A percentile compares a stretch with the other conserved stretches of the same genome.
Evolutionary conservation across 2,329 filamentous ascomycete species (phyloP).

Genomic region (Aspergillus sp.): DNA sequence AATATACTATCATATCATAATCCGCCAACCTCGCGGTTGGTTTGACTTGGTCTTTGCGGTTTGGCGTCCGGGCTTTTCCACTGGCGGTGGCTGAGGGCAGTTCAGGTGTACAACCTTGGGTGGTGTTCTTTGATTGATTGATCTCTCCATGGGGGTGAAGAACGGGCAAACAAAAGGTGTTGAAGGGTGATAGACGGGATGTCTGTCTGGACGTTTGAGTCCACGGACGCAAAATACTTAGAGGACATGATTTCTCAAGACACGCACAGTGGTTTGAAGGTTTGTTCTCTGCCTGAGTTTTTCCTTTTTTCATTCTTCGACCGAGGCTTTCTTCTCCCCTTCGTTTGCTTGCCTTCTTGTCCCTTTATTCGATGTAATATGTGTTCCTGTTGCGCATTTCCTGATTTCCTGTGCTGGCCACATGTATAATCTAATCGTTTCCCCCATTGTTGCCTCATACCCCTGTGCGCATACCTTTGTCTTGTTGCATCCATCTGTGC

Average conservation of each 20-base stretch:
- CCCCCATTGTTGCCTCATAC: slow-evolving; percentile 35
- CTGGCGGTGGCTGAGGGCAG: slow-evolving; percentile 19
- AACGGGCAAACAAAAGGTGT: slow-evolving; percentile 7
- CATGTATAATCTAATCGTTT: slow-evolving; percentile 40
- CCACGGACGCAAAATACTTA: slow-evolving; percentile 19
- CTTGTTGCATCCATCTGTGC: slow-evolving; percentile 15
- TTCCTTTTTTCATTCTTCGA: slow-evolving; percentile 20
- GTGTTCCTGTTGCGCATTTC: slow-evolving; percentile 20
- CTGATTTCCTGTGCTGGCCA: slow-evolving; percentile 41
- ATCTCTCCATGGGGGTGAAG: slow-evolving; percentile 1
- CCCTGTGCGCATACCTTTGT: slow-evolving; percentile 28
- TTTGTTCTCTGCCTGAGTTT: slow-evolving; percentile 28
- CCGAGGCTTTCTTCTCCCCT: slow-evolving; percentile 1
- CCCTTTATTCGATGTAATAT: slow-evolving; percentile 34
- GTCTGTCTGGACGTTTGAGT: slow-evolving; percentile 15
- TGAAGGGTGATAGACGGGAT: slow-evolving; percentile 14
- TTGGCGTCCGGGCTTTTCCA: slow-evolving; percentile 37
- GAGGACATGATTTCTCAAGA: slow-evolving; percentile 23
- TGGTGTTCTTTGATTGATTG: slow-evolving; percentile 6
- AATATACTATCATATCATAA: slow-evolving; percentile 27
- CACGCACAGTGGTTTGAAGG: slow-evolving; percentile 27
- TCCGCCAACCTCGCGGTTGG: slow-evolving; percentile 20
- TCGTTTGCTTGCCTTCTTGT: slow-evolving; percentile 30
- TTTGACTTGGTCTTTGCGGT: slow-evolving; percentile 27
- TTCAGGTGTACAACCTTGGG: slow-evolving; percentile 22